Evolutionary conservation across 768 basidiomycete species (phyloP).

Genomic region (Rhodotorula kratochvilovae): DNA sequence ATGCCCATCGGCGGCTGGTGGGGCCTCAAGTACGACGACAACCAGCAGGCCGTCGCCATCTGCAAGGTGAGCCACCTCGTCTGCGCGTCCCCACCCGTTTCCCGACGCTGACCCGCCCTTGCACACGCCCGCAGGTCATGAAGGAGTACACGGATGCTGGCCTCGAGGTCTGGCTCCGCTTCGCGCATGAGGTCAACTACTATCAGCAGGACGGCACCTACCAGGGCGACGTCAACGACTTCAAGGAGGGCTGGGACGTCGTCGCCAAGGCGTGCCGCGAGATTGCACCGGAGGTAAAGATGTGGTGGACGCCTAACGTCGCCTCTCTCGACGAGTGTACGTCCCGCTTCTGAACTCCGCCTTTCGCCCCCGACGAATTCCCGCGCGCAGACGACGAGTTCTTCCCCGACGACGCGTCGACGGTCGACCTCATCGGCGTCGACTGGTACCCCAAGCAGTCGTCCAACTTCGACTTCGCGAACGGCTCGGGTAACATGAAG

Average conservation of each 20-base stretch:
- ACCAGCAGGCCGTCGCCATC: slow-evolving; percentile 36
- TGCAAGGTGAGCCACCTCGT: neutral
- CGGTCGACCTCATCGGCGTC: slow-evolving; percentile 41
- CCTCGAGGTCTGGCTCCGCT: slow-evolving; percentile 45
- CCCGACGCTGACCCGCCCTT: neutral
- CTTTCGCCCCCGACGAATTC: slow-evolving; percentile 1
- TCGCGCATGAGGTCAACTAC: slow-evolving; percentile 42
- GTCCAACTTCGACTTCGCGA: slow-evolving; percentile 15
- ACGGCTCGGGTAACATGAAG: slow-evolving; percentile 36
- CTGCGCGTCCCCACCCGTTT: neutral
- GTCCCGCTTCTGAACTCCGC: slow-evolving; percentile 9
- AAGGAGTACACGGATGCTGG: slow-evolving; percentile 44
- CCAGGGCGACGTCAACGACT: slow-evolving; percentile 38
- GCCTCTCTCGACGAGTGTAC: slow-evolving; percentile 5
- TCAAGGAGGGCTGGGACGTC: slow-evolving; percentile 42
- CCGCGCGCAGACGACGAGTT: slow-evolving; percentile 31
- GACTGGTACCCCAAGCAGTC: slow-evolving; percentile 39
- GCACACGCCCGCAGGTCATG: slow-evolving; percentile 37
- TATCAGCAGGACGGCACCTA: slow-evolving; percentile 42
- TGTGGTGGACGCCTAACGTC: slow-evolving; percentile 35
- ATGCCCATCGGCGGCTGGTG: slow-evolving; percentile 39
- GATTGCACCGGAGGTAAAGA: slow-evolving; percentile 42
- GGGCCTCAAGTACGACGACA: slow-evolving; percentile 39
- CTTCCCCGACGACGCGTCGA: slow-evolving; percentile 40
- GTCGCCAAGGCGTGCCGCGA: slow-evolving; percentile 37